phyloP scores from a whole-genome alignment of 2,329 filamentous ascomycete species.

The Dothistroma pini region DNA sequence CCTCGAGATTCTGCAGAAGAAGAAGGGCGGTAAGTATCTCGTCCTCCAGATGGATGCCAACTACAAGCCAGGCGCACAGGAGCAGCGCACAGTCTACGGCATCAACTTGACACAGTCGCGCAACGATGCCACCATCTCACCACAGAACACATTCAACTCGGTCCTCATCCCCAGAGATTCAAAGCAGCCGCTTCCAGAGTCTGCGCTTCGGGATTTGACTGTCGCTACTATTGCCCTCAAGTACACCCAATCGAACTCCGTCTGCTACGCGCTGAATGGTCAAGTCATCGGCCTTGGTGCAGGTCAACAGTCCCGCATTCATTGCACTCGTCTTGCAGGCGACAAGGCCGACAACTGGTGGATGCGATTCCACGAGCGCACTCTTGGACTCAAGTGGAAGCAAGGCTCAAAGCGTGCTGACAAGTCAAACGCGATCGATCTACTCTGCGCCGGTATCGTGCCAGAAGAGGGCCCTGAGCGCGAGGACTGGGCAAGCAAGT shows the following conservation, averaged over 20 bases:
- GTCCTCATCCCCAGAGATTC: conserved; percentile 84
- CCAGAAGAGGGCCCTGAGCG: conserved; percentile 76
- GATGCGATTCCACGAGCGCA: conserved; percentile 94
- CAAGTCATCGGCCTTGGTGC: conserved; percentile 93
- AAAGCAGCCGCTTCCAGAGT: conserved; percentile 63
- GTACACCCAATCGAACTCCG: conserved; percentile 98
- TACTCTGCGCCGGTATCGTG: conserved; percentile 86
- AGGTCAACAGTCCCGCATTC: conserved; percentile 95
- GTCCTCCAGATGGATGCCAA: conserved; percentile 90
- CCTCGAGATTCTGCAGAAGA: conserved; percentile 89
- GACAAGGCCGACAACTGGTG: conserved; percentile 99
- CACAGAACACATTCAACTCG: conserved; percentile 73
- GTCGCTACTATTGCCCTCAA: conserved; percentile 96
- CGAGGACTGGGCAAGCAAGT: conserved; percentile 80
- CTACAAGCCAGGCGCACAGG: conserved; percentile 69
- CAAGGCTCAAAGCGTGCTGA: conserved; percentile 94
- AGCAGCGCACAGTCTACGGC: conserved; percentile 86
- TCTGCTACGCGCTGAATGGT: conserved; percentile 93
- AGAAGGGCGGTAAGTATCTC: conserved; percentile 97
- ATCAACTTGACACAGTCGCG: conserved; percentile 84
- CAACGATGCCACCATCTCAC: conserved; percentile 84
- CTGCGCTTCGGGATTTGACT: conserved; percentile 82
- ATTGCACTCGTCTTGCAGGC: conserved; percentile 94
- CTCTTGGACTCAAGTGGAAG: conserved; percentile 90
- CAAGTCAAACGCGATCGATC: conserved; percentile 97